phyloP scores from a whole-genome alignment of 495 filamentous ascomycete species.

The Neurospora discreta region DNA sequence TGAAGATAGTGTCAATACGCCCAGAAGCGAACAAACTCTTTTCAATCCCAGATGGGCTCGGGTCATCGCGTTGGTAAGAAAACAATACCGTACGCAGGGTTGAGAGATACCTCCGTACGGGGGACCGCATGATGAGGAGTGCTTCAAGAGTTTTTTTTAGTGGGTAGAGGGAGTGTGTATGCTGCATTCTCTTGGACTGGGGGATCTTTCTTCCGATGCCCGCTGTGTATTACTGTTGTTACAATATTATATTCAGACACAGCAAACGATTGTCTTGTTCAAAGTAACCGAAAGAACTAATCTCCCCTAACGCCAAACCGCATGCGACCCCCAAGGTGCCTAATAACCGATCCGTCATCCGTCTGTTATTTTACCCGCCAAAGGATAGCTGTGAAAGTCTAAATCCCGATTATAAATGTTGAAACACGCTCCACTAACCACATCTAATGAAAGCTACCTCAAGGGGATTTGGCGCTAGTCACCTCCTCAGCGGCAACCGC shows the following conservation, averaged over 20 bases:
- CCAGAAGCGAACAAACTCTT: background rate
- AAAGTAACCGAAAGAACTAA: background rate
- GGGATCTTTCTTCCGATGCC: background rate
- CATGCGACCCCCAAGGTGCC: conserved; percentile 2
- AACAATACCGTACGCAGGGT: background rate
- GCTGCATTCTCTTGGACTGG: conserved; percentile 1
- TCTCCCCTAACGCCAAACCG: conserved; percentile 6
- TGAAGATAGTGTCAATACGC: background rate
- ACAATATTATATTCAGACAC: conserved; percentile 12
- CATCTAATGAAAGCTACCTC: background rate
- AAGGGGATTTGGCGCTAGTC: conserved; percentile 7
- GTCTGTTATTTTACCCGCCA: conserved; percentile 1
- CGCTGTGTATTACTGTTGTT: conserved; percentile 15
- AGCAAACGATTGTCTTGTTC: background rate
- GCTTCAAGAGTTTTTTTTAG: background rate
- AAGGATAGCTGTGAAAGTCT: conserved; percentile 3
- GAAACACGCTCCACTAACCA: conserved; percentile 6
- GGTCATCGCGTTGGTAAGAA: background rate
- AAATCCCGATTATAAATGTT: background rate
- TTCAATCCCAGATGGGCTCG: background rate
- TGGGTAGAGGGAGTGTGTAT: conserved; percentile 2
- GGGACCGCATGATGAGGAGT: background rate
- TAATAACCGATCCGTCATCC: background rate
- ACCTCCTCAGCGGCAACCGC: conserved; percentile 14
- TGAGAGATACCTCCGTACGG: background rate